Evolutionary conservation across 257 asterid species (phyloP).

Genomic region (Salvia miltiorrhiza): DNA sequence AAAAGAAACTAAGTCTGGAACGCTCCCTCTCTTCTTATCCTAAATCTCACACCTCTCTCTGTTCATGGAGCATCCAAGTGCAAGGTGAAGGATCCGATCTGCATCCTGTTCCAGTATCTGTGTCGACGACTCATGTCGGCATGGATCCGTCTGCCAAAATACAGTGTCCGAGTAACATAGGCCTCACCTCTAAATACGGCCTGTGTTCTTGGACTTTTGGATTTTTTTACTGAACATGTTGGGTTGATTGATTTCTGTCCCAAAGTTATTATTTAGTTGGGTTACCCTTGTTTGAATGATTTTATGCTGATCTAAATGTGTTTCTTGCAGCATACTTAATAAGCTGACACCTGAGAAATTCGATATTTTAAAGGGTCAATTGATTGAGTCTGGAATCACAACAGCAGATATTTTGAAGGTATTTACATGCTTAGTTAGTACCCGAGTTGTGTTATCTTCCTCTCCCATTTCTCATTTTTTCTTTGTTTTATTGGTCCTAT

Average conservation of each 20-base stretch:
- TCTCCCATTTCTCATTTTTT: neutral
- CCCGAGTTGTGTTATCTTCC: neutral
- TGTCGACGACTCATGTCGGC: too few relatives aligned
- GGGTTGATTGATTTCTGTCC: neutral
- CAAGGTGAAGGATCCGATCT: too few relatives aligned
- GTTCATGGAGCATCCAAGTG: too few relatives aligned
- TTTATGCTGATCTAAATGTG: slow-evolving; percentile 4
- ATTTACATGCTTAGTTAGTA: neutral
- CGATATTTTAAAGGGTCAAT: slow-evolving; percentile 85
- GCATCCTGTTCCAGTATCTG: too few relatives aligned
- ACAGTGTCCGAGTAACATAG: too few relatives aligned
- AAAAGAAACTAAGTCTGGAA: too few relatives aligned
- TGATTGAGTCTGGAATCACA: slow-evolving; percentile 92
- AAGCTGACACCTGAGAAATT: slow-evolving; percentile 97
- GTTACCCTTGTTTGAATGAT: neutral
- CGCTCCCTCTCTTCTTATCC: too few relatives aligned
- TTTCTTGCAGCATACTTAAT: slow-evolving; percentile 76
- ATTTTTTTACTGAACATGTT: neutral
- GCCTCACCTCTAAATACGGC: neutral
- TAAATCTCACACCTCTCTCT: too few relatives aligned
- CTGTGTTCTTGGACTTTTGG: neutral
- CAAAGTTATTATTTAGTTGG: neutral
- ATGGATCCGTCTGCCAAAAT: too few relatives aligned
- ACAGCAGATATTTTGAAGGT: slow-evolving; percentile 94
- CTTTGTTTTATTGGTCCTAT: neutral